These are phyloP conservation scores for Trichoderma gamsii DNA, from an alignment of 495 filamentous ascomycete species.

Conservation along the genomic window DNA sequence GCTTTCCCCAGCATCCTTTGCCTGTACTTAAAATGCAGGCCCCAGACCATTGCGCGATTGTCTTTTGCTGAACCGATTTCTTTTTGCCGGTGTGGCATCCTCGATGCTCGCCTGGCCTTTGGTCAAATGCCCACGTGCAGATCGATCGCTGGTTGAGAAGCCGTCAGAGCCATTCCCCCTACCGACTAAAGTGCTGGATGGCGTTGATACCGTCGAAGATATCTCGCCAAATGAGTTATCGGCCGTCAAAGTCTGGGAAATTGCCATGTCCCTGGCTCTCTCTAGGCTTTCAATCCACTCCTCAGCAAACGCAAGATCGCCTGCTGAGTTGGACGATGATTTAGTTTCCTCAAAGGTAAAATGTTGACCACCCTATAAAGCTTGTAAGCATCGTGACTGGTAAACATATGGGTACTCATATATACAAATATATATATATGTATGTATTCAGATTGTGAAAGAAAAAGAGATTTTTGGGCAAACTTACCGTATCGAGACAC, in stretches of 20 bases:
- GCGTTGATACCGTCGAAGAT: slow-evolving; percentile 65
- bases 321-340: slow-evolving; percentile 36
- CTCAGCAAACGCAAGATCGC: slow-evolving; percentile 52
- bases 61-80: slow-evolving; percentile 81
- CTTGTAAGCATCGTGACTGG: slow-evolving; percentile 13
- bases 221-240: slow-evolving; percentile 69
- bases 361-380: slow-evolving; percentile 73
- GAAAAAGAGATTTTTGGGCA: not conserved
- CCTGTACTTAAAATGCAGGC: slow-evolving; percentile 56
- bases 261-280: slow-evolving; percentile 70
- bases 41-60: slow-evolving; percentile 87
- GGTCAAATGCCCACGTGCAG: slow-evolving; percentile 44
- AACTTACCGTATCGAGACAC: slow-evolving; percentile 88
- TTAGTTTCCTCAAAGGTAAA: slow-evolving; percentile 91
- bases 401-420: too few species aligned
- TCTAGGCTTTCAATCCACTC: slow-evolving; percentile 88
- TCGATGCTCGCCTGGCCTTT: slow-evolving; percentile 52
- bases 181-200: slow-evolving; percentile 64
- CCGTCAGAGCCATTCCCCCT: slow-evolving; percentile 32
- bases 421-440: too few species aligned
- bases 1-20: not conserved
- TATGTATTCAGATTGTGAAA: not conserved
- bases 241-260: slow-evolving; percentile 59
- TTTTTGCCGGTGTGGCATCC: slow-evolving; percentile 47
- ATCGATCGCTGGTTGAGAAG: slow-evolving; percentile 41